Evolutionary conservation across 1,139 yeast species (phyloP).

Genomic region (Protomyces gravidus): DNA sequence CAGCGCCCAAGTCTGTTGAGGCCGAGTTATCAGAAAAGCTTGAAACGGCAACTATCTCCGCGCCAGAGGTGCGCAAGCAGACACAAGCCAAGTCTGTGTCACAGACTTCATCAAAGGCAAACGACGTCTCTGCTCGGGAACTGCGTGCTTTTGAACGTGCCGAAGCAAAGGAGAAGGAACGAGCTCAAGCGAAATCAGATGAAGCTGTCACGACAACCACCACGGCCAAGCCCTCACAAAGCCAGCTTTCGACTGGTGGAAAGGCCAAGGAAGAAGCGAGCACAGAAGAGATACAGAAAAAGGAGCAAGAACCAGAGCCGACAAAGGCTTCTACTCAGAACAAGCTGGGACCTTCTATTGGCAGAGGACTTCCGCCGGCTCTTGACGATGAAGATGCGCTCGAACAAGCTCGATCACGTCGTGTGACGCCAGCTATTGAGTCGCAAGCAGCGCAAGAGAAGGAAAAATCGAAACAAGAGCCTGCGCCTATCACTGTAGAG

Average conservation of each 20-base stretch:
- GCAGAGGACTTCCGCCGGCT: conserved; percentile 14
- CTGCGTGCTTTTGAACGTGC: background rate
- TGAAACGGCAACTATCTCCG: background rate
- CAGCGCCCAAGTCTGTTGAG: background rate
- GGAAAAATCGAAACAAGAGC: background rate
- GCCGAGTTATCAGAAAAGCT: background rate
- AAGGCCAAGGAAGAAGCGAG: background rate
- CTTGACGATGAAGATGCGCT: conserved; percentile 21
- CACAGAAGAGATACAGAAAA: background rate
- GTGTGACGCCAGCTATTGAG: conserved; percentile 26
- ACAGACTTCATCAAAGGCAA: background rate
- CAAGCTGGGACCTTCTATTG: background rate
- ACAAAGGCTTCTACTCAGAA: background rate
- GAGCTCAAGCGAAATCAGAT: background rate
- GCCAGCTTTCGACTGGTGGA: too few species aligned
- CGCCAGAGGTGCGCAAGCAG: background rate
- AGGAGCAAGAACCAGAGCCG: background rate
- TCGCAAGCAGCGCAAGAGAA: conserved; percentile 1
- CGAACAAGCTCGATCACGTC: conserved; percentile 14
- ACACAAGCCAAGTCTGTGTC: background rate
- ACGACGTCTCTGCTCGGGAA: background rate
- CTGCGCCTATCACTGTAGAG: background rate
- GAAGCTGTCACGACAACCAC: background rate
- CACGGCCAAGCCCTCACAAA: too few species aligned
- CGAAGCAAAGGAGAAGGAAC: background rate